Percentiles rank a stretch among this genome's conserved stretches.
Conservation (phyloP, 805 yeast genomes). For the Danielia oregonensis region DNA sequence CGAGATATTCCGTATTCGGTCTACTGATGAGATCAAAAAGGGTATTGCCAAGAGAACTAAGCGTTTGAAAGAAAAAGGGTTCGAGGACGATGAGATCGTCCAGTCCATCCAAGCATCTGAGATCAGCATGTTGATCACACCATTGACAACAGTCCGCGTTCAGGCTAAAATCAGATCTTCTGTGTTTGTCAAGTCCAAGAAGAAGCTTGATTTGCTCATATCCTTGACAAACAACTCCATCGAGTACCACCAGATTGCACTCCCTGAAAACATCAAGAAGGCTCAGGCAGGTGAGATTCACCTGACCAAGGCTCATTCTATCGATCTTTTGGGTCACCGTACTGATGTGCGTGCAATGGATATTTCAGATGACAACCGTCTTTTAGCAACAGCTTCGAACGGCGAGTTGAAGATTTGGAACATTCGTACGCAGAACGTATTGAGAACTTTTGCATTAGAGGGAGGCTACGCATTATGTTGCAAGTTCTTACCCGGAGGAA, state of each 20-base stretch:
- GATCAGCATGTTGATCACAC: slow-evolving; percentile 59
- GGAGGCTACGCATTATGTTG: slow-evolving; percentile 83
- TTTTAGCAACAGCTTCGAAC: slow-evolving; percentile 86
- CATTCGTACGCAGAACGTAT: slow-evolving; percentile 62
- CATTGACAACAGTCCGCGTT: slow-evolving; percentile 66
- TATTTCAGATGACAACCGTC: slow-evolving; percentile 72
- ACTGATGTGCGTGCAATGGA: slow-evolving; percentile 84
- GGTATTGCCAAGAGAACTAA: slow-evolving; percentile 75
- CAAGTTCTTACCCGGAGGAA: slow-evolving; percentile 87
- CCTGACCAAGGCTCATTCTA: slow-evolving; percentile 47
- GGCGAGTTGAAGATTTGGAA: slow-evolving; percentile 92
- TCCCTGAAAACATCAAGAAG: slow-evolving; percentile 57
- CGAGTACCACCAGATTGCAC: slow-evolving; percentile 57
- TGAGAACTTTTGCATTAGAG: slow-evolving; percentile 68
- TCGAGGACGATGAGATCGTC: slow-evolving; percentile 52
- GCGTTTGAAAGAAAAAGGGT: slow-evolving; percentile 71
- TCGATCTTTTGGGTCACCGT: slow-evolving; percentile 84
- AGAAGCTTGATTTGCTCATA: slow-evolving; percentile 54
- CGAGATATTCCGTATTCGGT: slow-evolving; percentile 76
- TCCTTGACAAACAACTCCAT: slow-evolving; percentile 72
- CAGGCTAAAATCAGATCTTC: slow-evolving; percentile 59
- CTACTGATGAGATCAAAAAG: slow-evolving; percentile 71
- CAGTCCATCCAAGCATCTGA: slow-evolving; percentile 39
- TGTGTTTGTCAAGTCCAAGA: slow-evolving; percentile 56
- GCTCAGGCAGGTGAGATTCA: slow-evolving; percentile 39